These are phyloP conservation scores for Suillus americanus DNA, from an alignment of 768 basidiomycete genomes.

Conservation along the genomic window DNA sequence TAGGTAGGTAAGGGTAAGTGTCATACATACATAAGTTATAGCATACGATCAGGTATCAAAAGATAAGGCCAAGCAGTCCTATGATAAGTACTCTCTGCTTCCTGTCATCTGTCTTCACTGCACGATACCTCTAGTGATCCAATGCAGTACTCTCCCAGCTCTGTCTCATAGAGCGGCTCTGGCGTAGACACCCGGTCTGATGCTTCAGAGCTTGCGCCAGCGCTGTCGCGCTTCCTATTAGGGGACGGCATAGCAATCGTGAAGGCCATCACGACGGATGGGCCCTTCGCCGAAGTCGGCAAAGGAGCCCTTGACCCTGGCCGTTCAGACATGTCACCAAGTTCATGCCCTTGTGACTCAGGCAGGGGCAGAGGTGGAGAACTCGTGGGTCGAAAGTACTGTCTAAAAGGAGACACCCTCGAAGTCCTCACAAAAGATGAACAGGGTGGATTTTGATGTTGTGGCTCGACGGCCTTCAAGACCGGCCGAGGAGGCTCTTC, in stretches of 20 bases:
- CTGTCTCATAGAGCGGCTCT: constrained; percentile 21
- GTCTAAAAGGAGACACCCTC: neutral
- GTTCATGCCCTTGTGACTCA: constrained; percentile 1
- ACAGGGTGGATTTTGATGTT: neutral
- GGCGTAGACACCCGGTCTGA: constrained; percentile 3
- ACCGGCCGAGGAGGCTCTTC: neutral
- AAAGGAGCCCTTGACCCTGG: neutral
- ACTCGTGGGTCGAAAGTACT: neutral
- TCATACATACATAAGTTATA: neutral
- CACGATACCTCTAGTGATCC: constrained; percentile 23
- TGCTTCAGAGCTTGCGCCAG: neutral
- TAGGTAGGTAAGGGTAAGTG: neutral
- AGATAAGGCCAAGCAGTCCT: neutral
- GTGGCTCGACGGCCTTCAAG: neutral
- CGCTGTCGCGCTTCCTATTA: neutral
- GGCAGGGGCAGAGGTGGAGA: neutral
- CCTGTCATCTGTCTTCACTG: constrained; percentile 8
- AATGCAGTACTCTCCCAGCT: constrained; percentile 35
- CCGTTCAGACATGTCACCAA: neutral
- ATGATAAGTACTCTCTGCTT: neutral
- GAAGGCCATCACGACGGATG: constrained; percentile 38
- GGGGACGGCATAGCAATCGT: constrained; percentile 41
- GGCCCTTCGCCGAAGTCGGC: constrained; percentile 9
- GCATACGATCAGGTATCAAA: neutral
- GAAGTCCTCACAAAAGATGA: neutral